Percentiles rank a stretch among this genome's conserved stretches.
Evolutionary conservation across 1,284 basidiomycete genomes (phyloP).

Genomic region (Taiwanofungus camphoratus): DNA sequence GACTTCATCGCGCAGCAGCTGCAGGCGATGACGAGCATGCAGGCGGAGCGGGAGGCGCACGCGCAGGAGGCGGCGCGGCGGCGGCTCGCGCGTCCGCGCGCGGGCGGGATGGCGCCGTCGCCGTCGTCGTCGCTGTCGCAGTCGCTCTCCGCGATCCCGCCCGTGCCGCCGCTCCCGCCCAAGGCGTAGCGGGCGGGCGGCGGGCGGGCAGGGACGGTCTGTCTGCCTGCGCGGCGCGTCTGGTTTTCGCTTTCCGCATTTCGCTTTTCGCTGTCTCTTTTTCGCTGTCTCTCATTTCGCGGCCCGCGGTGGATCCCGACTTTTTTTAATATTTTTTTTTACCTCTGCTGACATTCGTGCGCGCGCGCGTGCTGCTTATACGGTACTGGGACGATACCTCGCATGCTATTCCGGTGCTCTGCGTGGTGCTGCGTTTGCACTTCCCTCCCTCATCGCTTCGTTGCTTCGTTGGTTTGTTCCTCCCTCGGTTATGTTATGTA

Average conservation of each 20-base stretch:
- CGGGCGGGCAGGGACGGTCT: background rate
- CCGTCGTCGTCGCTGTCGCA: too few relatives aligned
- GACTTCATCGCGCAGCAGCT: slow-evolving; percentile 90
- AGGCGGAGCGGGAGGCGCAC: slow-evolving; percentile 64
- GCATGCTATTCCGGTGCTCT: slow-evolving; percentile 18
- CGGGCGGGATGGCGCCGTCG: slow-evolving; percentile 5
- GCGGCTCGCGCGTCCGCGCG: slow-evolving; percentile 34
- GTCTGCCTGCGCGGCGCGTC: too few relatives aligned
- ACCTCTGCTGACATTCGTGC: too few relatives aligned
- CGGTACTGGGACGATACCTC: slow-evolving; percentile 19
- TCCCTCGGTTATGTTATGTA: too few relatives aligned
- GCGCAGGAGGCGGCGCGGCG: slow-evolving; percentile 52
- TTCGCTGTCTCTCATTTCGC: too few relatives aligned
- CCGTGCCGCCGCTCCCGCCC: slow-evolving; percentile 12
- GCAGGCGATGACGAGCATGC: slow-evolving; percentile 69
- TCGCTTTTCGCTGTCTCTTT: too few relatives aligned
- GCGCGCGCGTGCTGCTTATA: too few relatives aligned
- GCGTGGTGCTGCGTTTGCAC: slow-evolving; percentile 3
- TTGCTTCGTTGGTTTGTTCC: too few relatives aligned
- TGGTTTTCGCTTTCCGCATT: too few relatives aligned
- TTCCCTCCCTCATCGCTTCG: too few relatives aligned
- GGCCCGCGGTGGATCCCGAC: too few relatives aligned
- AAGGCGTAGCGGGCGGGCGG: background rate
- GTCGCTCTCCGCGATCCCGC: slow-evolving; percentile 15
- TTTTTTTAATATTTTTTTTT: too few relatives aligned